phyloP scores from a whole-genome alignment of 805 yeast species.

The Wickerhamiella brachini region DNA sequence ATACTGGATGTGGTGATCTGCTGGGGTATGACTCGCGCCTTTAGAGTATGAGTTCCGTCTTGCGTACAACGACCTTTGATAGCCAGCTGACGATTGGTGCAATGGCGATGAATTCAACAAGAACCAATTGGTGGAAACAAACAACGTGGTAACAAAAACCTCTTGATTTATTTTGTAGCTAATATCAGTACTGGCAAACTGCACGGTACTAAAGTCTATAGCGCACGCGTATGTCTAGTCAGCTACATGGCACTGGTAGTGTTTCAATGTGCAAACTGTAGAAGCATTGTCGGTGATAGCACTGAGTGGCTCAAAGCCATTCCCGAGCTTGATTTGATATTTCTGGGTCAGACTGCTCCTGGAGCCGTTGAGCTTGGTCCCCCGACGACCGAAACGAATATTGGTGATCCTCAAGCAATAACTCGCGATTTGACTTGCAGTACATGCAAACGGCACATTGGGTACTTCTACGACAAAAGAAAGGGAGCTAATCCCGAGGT shows the following conservation, averaged over 20 bases:
- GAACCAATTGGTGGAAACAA: too few species aligned
- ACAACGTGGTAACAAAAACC: too few species aligned
- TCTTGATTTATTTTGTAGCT: too few species aligned
- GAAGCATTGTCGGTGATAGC: constrained; percentile 1
- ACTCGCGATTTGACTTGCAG: background rate
- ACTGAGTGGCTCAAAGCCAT: constrained; percentile 1
- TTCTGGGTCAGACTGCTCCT: background rate
- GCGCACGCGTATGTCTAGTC: too few species aligned
- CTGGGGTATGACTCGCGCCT: too few species aligned
- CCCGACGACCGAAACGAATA: background rate
- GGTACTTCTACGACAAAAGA: background rate
- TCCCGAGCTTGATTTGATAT: background rate
- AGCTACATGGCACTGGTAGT: background rate
- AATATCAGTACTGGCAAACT: too few species aligned
- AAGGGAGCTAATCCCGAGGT: background rate
- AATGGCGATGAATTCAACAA: too few species aligned
- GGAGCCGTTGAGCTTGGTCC: background rate
- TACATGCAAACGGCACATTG: background rate
- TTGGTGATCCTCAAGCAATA: background rate
- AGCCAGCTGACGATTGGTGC: too few species aligned
- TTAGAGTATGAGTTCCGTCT: too few species aligned
- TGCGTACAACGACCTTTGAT: too few species aligned
- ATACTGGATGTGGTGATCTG: too few species aligned
- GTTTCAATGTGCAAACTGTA: constrained; percentile 1
- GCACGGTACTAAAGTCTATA: too few species aligned